A percentile compares a stretch with the other conserved stretches of the same genome.
phyloP scores from a whole-genome alignment of 2,329 filamentous ascomycete genomes.

The Cercospora janseana region DNA sequence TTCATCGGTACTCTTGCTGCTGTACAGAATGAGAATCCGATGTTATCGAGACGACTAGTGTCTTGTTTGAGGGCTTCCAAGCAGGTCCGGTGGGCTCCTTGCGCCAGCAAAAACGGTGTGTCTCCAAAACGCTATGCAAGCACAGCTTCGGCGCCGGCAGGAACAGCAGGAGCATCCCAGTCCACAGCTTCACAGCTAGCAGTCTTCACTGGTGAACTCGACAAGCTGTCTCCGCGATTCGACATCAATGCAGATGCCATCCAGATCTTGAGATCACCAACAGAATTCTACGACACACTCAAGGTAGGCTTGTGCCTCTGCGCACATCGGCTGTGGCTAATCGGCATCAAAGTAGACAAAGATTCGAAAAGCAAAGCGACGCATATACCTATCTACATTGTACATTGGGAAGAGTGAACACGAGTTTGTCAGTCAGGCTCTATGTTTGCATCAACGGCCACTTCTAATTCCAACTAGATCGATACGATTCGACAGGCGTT shows the following conservation, averaged over 20 bases:
- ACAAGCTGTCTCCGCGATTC: constrained; percentile 87
- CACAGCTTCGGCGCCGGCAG: constrained; percentile 23
- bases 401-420: constrained; percentile 94
- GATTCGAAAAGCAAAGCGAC: constrained; percentile 72
- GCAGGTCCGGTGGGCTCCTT: background rate
- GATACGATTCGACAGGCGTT: constrained; percentile 73
- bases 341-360: constrained; percentile 57
- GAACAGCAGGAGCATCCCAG: constrained; percentile 22
- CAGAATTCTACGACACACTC: constrained; percentile 87
- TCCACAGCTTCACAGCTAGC: constrained; percentile 54
- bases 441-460: background rate
- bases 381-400: constrained; percentile 90
- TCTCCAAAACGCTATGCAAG: constrained; percentile 30
- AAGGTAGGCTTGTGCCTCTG: constrained; percentile 60
- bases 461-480: constrained; percentile 53
- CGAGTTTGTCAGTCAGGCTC: constrained; percentile 62
- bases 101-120: constrained; percentile 17
- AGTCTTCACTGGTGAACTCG: constrained; percentile 69
- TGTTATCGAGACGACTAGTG: constrained; percentile 32
- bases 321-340: constrained; percentile 14
- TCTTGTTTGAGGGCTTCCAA: constrained; percentile 29
- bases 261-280: constrained; percentile 71
- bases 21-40: constrained; percentile 25
- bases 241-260: constrained; percentile 80
- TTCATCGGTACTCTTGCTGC: background rate